A percentile compares a stretch with the other conserved stretches of the same genome.
These are phyloP conservation scores for Boletus sp. DNA, from an alignment of 768 basidiomycete species.

Conservation along the genomic window DNA sequence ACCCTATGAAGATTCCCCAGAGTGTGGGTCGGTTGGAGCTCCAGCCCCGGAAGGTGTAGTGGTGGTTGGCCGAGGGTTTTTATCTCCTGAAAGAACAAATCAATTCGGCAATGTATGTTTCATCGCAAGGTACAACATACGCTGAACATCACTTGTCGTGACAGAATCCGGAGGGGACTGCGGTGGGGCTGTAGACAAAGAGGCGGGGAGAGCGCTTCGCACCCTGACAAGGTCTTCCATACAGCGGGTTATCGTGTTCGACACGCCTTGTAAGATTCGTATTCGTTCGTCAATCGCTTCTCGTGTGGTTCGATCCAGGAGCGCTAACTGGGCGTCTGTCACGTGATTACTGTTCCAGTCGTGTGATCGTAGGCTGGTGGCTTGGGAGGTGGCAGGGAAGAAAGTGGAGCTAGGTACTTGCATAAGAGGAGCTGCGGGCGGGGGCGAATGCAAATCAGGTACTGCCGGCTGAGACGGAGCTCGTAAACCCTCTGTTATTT, in stretches of 20 bases:
- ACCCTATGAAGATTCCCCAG: conserved; percentile 1
- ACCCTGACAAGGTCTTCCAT: conserved; percentile 77
- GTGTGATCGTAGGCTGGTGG: conserved; percentile 29
- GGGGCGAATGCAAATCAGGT: conserved; percentile 11
- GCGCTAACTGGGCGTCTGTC: conserved; percentile 55
- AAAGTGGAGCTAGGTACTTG: background rate
- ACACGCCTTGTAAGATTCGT: conserved; percentile 73
- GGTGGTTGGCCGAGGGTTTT: background rate
- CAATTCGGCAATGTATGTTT: background rate
- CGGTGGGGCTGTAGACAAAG: conserved; percentile 14
- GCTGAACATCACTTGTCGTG: conserved; percentile 7
- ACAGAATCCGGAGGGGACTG: conserved; percentile 9
- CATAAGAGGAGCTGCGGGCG: background rate
- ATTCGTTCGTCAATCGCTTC: conserved; percentile 86
- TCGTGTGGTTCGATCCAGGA: conserved; percentile 64
- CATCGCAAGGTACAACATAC: conserved; percentile 8
- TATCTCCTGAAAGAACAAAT: background rate
- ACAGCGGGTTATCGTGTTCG: conserved; percentile 66
- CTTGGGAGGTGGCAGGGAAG: background rate
- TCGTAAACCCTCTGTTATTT: background rate
- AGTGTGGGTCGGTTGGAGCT: background rate
- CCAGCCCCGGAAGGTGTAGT: background rate
- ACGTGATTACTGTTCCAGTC: conserved; percentile 24
- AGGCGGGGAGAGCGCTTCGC: conserved; percentile 62
- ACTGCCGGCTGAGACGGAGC: background rate